Evolutionary conservation across 2,329 filamentous ascomycete species (phyloP).

Genomic region (Xylariaceae sp.): DNA sequence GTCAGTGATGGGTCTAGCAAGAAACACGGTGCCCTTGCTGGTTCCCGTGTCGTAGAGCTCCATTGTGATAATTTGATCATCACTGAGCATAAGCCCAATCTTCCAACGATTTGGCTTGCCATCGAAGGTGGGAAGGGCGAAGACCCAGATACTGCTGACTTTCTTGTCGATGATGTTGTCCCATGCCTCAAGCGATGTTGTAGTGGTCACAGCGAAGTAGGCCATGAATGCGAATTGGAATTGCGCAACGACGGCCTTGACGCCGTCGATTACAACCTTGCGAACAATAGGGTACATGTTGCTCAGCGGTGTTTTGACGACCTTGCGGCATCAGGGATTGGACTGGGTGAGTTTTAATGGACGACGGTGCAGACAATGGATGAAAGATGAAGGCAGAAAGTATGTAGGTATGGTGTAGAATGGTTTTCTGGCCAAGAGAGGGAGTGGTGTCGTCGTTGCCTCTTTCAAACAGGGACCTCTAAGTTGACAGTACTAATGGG

Average conservation of each 20-base stretch:
- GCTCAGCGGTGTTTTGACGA: no score
- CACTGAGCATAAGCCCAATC: constrained; percentile 1
- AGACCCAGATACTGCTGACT: constrained; percentile 1
- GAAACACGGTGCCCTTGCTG: background rate
- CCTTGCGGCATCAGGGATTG: no score
- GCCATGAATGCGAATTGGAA: background rate
- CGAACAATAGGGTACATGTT: no score
- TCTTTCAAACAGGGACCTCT: no score
- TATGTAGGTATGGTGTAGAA: no score
- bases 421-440: no score
- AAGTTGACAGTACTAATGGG: no score
- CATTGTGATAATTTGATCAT: constrained; percentile 1
- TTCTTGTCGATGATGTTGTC: background rate
- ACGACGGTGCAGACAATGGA: no score
- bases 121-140: background rate
- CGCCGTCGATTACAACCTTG: no score
- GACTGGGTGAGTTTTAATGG: no score
- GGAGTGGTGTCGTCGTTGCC: no score
- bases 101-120: constrained; percentile 8
- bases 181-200: background rate
- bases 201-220: background rate
- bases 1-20: background rate
- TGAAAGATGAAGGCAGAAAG: no score
- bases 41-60: constrained; percentile 1
- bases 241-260: background rate